These are phyloP conservation scores for Nicotiana benthamiana DNA, from an alignment of 257 asterid species.

Conservation along the genomic window DNA sequence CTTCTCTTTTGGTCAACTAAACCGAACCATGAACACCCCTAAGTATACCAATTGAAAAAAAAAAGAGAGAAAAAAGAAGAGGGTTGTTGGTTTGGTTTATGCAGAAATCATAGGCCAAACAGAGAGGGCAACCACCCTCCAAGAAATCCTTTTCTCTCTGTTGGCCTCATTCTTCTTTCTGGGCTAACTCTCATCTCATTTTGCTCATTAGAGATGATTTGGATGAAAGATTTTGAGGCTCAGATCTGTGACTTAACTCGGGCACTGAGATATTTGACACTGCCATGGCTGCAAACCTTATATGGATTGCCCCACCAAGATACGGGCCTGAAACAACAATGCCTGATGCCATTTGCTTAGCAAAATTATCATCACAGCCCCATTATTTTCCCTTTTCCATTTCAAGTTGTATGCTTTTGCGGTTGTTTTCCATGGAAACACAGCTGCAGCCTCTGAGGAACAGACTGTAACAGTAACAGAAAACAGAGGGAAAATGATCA, in stretches of 20 bases:
- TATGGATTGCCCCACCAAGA: constrained; percentile 19
- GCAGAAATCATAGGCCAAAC: not conserved
- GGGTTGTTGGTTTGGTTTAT: not conserved
- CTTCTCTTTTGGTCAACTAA: not conserved
- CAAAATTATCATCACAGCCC: constrained; percentile 21
- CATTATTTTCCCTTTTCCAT: not conserved
- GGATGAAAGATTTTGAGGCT: not conserved
- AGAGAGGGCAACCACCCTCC: not conserved
- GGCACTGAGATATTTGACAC: not conserved
- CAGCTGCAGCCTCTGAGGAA: not conserved
- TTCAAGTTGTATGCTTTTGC: not conserved
- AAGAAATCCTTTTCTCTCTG: not conserved
- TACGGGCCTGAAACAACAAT: constrained; percentile 3
- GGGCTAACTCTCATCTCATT: not conserved
- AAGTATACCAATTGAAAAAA: not conserved
- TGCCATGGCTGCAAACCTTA: not conserved
- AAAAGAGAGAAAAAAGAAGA: too few species aligned
- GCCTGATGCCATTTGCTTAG: constrained; percentile 7
- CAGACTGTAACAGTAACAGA: not conserved
- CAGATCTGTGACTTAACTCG: not conserved
- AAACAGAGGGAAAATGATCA: not conserved
- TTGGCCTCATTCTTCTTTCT: not conserved
- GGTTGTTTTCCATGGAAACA: not conserved
- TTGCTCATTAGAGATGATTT: too few species aligned
- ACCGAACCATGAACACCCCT: not conserved